Conservation (phyloP, 305 asterid genomes). For the Fraxinus greggii region DNA sequence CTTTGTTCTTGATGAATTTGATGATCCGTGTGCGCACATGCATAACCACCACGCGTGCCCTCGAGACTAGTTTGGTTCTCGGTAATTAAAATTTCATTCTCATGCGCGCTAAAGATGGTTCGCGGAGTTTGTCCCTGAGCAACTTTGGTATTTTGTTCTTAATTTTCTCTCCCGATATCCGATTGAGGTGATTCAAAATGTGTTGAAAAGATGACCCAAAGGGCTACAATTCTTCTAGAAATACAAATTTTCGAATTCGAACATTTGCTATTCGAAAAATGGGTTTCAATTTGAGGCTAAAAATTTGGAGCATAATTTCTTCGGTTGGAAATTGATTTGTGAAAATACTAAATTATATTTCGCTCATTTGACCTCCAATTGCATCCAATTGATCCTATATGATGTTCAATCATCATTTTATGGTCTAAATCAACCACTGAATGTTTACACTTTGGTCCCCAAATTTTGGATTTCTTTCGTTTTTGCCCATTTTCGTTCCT, state of each 20-base stretch:
- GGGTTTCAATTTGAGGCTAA: neutral
- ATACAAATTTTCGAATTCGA: neutral
- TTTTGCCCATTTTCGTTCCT: neutral
- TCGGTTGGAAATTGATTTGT: neutral
- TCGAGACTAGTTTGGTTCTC: too few species aligned
- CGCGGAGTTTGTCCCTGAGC: neutral
- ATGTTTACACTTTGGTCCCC: neutral
- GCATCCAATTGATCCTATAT: neutral
- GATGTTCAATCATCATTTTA: neutral
- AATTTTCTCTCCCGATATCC: too few species aligned
- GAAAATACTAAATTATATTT: neutral
- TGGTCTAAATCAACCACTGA: neutral
- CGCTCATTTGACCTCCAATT: neutral
- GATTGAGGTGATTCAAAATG: neutral
- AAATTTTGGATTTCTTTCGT: neutral
- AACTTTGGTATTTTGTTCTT: neutral
- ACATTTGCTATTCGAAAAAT: neutral
- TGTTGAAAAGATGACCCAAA: neutral
- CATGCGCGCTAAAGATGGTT: neutral
- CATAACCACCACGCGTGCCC: too few species aligned
- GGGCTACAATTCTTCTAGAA: neutral
- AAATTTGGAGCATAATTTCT: neutral
- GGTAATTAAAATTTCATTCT: too few species aligned
- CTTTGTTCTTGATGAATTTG: neutral
- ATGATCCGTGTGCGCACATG: too few species aligned